Conservation (phyloP, 176 grass and related monocot species). For the Echinochloa phyllopogon region DNA sequence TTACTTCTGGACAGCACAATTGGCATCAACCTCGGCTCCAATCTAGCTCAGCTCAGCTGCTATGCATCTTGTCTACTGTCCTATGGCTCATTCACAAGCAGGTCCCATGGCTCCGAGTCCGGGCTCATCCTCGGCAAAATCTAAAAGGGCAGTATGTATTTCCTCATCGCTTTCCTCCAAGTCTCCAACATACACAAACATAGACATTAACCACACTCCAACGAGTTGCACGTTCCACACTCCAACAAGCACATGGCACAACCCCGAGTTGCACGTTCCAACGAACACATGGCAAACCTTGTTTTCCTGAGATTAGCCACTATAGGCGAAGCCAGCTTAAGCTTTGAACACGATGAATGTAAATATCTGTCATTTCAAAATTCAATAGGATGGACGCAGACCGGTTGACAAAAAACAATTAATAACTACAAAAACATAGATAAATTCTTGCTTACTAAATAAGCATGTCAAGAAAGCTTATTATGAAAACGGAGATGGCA, state of each 20-base stretch:
- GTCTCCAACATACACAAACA: neutral
- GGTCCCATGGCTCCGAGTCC: neutral
- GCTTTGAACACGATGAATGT: constrained; percentile 5
- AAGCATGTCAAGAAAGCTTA: constrained; percentile 10
- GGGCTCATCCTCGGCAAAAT: neutral
- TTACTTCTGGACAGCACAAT: neutral
- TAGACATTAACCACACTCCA: neutral
- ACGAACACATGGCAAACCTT: neutral
- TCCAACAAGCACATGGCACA: too few relatives aligned
- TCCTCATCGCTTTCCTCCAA: neutral
- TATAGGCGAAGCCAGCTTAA: neutral
- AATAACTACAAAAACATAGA: constrained; percentile 23
- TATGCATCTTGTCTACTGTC: neutral
- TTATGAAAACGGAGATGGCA: constrained; percentile 36
- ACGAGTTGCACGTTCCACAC: too few relatives aligned
- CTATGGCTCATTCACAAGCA: neutral
- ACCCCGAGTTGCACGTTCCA: neutral
- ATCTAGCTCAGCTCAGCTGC: neutral
- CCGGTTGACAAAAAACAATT: neutral
- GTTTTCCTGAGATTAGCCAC: neutral
- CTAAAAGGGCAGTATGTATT: neutral
- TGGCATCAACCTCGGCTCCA: neutral
- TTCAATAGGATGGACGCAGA: constrained; percentile 9
- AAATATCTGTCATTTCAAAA: constrained; percentile 34
- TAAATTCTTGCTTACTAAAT: neutral